Conservation (phyloP, 176 grass and related monocot species). For the Canna indica region DNA sequence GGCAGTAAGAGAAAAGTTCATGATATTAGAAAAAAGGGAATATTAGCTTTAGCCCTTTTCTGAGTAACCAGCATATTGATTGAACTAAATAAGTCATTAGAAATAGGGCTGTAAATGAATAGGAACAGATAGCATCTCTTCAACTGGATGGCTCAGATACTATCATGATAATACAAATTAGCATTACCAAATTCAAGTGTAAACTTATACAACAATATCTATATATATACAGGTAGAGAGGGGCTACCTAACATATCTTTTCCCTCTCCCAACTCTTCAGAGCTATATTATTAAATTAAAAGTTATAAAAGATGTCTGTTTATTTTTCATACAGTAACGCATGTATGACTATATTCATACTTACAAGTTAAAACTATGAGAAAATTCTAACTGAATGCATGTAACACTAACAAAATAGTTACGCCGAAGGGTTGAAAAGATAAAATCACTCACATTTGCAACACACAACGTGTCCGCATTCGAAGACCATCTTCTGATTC, state of each 20-base stretch:
- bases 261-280: too few relatives aligned
- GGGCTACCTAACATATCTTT: too few relatives aligned
- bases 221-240: too few relatives aligned
- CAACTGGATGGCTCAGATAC: neutral
- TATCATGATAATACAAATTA: neutral
- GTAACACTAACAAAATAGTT: neutral
- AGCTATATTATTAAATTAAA: too few relatives aligned
- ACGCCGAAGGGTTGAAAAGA: slow-evolving; percentile 22
- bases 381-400: neutral
- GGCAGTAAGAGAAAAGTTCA: neutral
- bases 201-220: neutral
- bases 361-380: neutral
- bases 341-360: too few relatives aligned
- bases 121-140: neutral
- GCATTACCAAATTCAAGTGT: neutral
- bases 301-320: too few relatives aligned
- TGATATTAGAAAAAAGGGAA: neutral
- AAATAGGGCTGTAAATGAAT: neutral
- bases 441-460: slow-evolving; percentile 79
- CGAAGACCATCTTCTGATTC: slow-evolving; percentile 86
- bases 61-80: neutral
- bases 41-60: neutral
- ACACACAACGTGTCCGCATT: slow-evolving; percentile 83
- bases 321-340: too few relatives aligned
- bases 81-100: neutral